A percentile compares a stretch with the other conserved stretches of the same genome.
These are phyloP conservation scores for Oxyria digyna DNA, from an alignment of 148 eudicot genomes.

Conservation along the genomic window DNA sequence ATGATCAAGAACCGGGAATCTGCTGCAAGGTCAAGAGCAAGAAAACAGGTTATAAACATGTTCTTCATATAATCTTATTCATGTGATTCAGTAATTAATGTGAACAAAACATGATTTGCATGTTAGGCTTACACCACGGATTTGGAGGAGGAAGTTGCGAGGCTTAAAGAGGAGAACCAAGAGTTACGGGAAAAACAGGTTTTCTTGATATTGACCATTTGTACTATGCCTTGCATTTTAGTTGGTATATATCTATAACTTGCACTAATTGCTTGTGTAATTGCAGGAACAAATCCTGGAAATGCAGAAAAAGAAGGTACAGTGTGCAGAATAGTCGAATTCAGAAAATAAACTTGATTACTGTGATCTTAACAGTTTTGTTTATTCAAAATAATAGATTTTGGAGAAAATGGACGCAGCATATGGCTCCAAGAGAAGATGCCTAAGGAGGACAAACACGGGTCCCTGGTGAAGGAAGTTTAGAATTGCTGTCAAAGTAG, in stretches of 20 bases:
- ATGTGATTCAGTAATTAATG: background rate
- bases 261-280: background rate
- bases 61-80: background rate
- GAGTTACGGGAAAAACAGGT: constrained; percentile 67
- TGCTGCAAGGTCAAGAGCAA: constrained; percentile 93
- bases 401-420: constrained; percentile 47
- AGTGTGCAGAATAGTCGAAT: background rate
- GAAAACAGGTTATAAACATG: constrained; percentile 61
- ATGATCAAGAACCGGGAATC: constrained; percentile 96
- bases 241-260: background rate
- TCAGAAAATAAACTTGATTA: background rate
- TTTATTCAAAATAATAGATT: constrained; percentile 22
- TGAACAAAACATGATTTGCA: background rate
- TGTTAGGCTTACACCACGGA: constrained; percentile 81
- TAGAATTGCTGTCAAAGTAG: background rate
- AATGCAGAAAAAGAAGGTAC: constrained; percentile 85
- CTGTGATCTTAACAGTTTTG: background rate
- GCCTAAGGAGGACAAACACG: constrained; percentile 69
- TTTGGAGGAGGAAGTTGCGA: constrained; percentile 74
- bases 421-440: constrained; percentile 38
- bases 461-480: constrained; percentile 85
- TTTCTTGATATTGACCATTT: background rate
- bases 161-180: constrained; percentile 67
- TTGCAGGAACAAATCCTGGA: constrained; percentile 69
- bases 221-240: background rate